phyloP scores from a whole-genome alignment of 140 eudicot genomes.

The Oenanthe javanica region DNA sequence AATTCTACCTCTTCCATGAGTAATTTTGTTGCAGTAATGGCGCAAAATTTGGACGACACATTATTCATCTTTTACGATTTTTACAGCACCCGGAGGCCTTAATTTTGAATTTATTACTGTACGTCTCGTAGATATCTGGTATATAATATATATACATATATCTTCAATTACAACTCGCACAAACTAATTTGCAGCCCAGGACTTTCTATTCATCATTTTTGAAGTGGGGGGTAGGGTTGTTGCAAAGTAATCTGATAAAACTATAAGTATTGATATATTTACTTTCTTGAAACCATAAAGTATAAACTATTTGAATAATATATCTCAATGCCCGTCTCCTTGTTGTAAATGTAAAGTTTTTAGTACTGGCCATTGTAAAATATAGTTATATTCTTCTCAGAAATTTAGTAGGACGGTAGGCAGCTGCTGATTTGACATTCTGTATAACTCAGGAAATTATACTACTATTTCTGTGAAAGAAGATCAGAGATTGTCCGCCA shows the following conservation, averaged over 20 bases:
- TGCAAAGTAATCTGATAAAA: background rate
- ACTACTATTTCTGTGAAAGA: slow-evolving; percentile 31
- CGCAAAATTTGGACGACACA: background rate
- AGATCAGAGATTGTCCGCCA: slow-evolving; percentile 30
- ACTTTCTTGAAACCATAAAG: background rate
- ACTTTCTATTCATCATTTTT: too few species aligned
- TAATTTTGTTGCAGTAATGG: background rate
- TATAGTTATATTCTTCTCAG: background rate
- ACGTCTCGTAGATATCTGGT: too few species aligned
- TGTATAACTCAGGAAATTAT: slow-evolving; percentile 39
- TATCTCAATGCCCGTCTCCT: too few species aligned
- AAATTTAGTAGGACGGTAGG: background rate
- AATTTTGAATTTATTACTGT: too few species aligned
- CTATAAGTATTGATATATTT: background rate
- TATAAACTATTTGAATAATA: too few species aligned
- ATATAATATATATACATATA: too few species aligned
- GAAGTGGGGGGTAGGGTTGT: background rate
- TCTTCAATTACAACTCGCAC: too few species aligned
- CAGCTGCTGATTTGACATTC: background rate
- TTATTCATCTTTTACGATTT: background rate
- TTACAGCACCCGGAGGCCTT: background rate
- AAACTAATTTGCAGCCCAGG: too few species aligned
- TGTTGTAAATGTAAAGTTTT: background rate
- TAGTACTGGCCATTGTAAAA: background rate
- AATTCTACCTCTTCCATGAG: background rate